A percentile compares a stretch with the other conserved stretches of the same genome.
Evolutionary conservation across 2,329 filamentous ascomycete genomes (phyloP).

Genomic region (Helminthosporium solani): DNA sequence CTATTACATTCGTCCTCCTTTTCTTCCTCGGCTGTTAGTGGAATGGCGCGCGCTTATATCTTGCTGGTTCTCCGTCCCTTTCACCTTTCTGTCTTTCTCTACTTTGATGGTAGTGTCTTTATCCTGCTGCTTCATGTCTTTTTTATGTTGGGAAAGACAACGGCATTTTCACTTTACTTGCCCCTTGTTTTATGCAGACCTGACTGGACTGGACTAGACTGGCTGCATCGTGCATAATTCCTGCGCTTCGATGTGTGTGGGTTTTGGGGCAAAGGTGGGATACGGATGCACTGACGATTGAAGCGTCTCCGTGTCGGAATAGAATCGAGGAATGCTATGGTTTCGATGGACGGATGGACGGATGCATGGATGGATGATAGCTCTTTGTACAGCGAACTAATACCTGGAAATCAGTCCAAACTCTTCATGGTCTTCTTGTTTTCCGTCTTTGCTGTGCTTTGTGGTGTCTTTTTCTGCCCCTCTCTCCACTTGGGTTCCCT

Average conservation of each 20-base stretch:
- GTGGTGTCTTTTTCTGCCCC: neutral
- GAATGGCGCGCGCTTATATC: neutral
- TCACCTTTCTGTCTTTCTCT: neutral
- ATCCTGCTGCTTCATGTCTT: neutral
- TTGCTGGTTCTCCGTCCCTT: neutral
- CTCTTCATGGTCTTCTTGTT: neutral
- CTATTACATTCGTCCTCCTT: neutral
- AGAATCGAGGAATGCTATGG: conserved; percentile 1
- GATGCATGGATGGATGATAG: too few relatives aligned
- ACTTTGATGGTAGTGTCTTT: neutral
- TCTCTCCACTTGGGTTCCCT: neutral
- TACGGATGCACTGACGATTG: neutral
- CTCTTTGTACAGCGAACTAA: conserved; percentile 21
- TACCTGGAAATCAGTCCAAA: conserved; percentile 12
- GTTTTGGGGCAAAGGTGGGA: neutral
- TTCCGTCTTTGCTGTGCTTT: neutral
- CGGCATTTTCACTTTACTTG: neutral
- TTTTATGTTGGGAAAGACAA: too few relatives aligned
- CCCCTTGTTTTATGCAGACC: neutral
- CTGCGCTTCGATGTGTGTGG: neutral
- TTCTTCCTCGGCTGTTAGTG: neutral
- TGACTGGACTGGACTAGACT: too few relatives aligned
- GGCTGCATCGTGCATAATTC: neutral
- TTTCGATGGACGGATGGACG: too few relatives aligned
- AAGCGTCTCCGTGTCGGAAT: neutral